Conservation (phyloP, 108 stramenopile genomes). For the Cyclostephanos tholiformis region DNA sequence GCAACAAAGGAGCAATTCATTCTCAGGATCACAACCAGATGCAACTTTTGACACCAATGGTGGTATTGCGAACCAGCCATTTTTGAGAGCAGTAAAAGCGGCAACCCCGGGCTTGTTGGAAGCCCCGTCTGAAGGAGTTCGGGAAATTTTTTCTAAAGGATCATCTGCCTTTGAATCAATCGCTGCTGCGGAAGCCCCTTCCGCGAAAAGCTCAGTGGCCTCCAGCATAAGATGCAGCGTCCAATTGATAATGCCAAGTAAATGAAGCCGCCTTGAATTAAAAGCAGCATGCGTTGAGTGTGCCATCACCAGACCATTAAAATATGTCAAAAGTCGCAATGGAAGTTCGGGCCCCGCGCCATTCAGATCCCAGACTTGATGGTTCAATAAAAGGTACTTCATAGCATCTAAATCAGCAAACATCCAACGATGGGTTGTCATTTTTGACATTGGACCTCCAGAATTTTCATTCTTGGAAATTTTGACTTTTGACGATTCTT, state of each 20-base stretch:
- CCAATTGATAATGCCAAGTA: constrained; percentile 86
- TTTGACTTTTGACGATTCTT: constrained; percentile 44
- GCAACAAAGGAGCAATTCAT: constrained; percentile 73
- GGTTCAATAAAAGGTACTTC: constrained; percentile 88
- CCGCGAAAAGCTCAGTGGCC: constrained; percentile 79
- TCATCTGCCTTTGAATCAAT: constrained; percentile 37
- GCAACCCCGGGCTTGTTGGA: constrained; percentile 13
- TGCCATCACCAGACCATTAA: constrained; percentile 82
- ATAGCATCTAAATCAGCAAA: constrained; percentile 90
- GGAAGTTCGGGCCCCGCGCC: constrained; percentile 75
- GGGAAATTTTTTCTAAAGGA: constrained; percentile 13
- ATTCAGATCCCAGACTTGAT: constrained; percentile 88
- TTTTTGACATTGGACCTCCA: constrained; percentile 34
- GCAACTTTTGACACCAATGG: constrained; percentile 67
- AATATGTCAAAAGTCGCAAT: constrained; percentile 66
- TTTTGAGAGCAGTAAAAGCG: constrained; percentile 47
- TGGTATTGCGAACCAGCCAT: constrained; percentile 68
- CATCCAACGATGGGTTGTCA: constrained; percentile 71
- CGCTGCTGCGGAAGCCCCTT: constrained; percentile 47
- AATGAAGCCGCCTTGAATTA: constrained; percentile 85
- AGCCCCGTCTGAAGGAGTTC: constrained; percentile 15
- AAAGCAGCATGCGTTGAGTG: constrained; percentile 82
- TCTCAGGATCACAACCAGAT: constrained; percentile 86
- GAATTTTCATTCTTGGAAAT: constrained; percentile 27
- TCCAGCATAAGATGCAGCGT: constrained; percentile 87